These are phyloP conservation scores for Alternaria triticimaculans DNA, from an alignment of 2,329 filamentous ascomycete species.

Conservation along the genomic window DNA sequence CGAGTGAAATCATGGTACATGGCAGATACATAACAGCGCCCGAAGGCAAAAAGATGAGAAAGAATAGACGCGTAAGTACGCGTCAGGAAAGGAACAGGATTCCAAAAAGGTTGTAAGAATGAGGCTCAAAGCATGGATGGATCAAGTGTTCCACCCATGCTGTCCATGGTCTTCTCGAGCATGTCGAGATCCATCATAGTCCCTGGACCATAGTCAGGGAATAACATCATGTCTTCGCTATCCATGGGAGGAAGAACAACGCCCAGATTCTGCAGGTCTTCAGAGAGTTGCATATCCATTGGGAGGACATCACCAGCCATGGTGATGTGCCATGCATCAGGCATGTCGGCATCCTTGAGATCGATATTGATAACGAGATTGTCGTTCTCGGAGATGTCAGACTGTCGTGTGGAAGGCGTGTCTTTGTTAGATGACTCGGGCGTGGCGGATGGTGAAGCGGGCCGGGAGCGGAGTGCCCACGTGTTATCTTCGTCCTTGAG, in stretches of 20 bases:
- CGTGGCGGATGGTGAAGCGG: constrained; percentile 40
- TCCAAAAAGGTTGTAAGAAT: neutral
- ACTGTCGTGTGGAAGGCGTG: constrained; percentile 46
- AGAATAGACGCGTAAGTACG: neutral
- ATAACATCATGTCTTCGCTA: constrained; percentile 45
- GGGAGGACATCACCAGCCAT: constrained; percentile 37
- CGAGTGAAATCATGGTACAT: constrained; percentile 2
- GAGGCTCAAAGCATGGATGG: constrained; percentile 19
- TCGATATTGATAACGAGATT: constrained; percentile 50
- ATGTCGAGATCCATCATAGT: constrained; percentile 44
- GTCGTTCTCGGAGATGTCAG: constrained; percentile 53
- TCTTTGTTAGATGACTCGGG: constrained; percentile 48
- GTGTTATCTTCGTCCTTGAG: constrained; percentile 45
- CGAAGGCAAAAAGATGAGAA: neutral
- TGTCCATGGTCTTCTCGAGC: constrained; percentile 43
- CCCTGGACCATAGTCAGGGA: constrained; percentile 32
- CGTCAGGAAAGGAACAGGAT: neutral
- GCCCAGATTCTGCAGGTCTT: constrained; percentile 41
- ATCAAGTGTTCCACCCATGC: constrained; percentile 30
- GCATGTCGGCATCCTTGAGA: constrained; percentile 44
- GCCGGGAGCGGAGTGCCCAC: constrained; percentile 42
- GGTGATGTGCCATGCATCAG: constrained; percentile 39
- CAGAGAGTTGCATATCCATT: constrained; percentile 39
- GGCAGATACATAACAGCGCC: constrained; percentile 1
- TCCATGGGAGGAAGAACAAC: constrained; percentile 43